Evolutionary conservation across 495 filamentous ascomycete species (phyloP), one percentile per base, ranked within the genome.

Genomic region (Astrocystis sublimbata): DNA sequence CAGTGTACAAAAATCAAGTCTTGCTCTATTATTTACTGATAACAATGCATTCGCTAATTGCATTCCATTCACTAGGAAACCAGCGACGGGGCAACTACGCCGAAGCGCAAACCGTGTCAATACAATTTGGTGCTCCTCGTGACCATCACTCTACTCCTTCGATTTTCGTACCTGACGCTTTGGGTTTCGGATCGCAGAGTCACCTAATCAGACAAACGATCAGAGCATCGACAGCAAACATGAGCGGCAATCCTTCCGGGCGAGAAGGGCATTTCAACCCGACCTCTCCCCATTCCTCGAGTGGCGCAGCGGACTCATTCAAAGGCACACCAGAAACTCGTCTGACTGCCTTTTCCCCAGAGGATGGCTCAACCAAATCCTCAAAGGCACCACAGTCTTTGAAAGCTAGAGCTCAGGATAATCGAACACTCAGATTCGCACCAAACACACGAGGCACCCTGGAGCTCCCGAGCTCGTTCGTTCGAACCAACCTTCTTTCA

Each of bases 251-350:
- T 26, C 65, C 57, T 13, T 41, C 79, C 40, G 41, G 64, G 43
- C 71, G 70, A 26, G 77, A 81, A 50, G 68, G 68, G 2, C 58
- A 68, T 13, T 74, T 79, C 71, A 76, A 78, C 65, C 75, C 75
- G 6, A 62, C 74, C 47, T 88, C 85, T 43, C 85, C 86, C 36
- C 80, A 79, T 68, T 88, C 86, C 5, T 86, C 85, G 8, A 82
- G 78, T 60, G 81, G 74, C 24, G 81, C 72, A 42, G 73, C 68
- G 23, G 81, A 80, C 49, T 87, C 86, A 24, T 79, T 76, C 71
- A 81, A 85, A 58, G 81, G 78, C 24, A 88, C 87, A 38, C 86
- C 87, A 1, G 84, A 88, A 56, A 89, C 86, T 24, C 80, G 81
- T 49, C 61, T 87, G 30, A 88, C 85, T 12, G 73, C 78, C 38